Percentiles rank a stretch among this genome's conserved stretches.
Evolutionary conservation across 1,284 basidiomycete species (phyloP).

Genomic region (Leccinum subfulvum): DNA sequence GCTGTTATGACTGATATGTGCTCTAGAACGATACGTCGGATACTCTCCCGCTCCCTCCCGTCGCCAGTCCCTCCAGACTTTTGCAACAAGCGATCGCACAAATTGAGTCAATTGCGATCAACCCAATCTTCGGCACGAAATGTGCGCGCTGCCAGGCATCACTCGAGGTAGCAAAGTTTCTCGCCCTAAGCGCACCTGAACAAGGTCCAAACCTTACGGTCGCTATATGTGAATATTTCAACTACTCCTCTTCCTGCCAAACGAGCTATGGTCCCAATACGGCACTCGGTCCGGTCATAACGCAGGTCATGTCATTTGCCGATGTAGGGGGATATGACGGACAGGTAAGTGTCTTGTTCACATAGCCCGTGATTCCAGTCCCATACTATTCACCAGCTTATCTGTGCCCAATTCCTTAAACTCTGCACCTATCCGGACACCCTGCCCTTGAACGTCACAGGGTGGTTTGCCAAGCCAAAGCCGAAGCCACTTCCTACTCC

Average conservation of each 20-base stretch:
- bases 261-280: constrained; percentile 45
- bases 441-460: constrained; percentile 50
- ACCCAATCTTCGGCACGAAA: constrained; percentile 46
- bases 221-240: constrained; percentile 60
- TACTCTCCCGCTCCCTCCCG: constrained; percentile 63
- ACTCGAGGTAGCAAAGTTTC: constrained; percentile 64
- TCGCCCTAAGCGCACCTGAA: constrained; percentile 63
- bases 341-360: constrained; percentile 41
- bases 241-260: constrained; percentile 53
- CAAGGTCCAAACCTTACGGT: constrained; percentile 59
- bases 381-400: constrained; percentile 34
- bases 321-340: constrained; percentile 70
- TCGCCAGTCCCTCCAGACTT: constrained; percentile 43
- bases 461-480: constrained; percentile 68
- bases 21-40: constrained; percentile 54
- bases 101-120: constrained; percentile 51
- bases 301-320: constrained; percentile 67
- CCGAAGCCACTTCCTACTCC: constrained; percentile 58
- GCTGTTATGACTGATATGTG: neutral
- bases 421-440: constrained; percentile 52
- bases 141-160: constrained; percentile 65
- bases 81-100: constrained; percentile 53
- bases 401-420: constrained; percentile 55
- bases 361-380: constrained; percentile 25
- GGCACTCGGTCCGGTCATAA: constrained; percentile 56